Evolutionary conservation across 108 stramenopile genomes (phyloP).

Genomic region (Nannochloropsis gaditana): DNA sequence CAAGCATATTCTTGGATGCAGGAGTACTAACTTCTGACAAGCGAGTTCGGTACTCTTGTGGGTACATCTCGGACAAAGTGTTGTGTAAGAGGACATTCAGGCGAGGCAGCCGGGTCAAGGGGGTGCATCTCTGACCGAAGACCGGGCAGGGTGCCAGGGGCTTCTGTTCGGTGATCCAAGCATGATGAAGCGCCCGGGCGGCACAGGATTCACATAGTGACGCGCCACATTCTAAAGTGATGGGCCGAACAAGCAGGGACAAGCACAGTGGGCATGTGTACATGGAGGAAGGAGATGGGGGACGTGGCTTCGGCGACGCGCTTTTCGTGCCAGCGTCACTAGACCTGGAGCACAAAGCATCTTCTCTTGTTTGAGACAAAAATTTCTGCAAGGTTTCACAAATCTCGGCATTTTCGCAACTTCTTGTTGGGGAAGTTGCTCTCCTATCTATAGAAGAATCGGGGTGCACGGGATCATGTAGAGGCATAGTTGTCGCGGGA

Average conservation of each 20-base stretch:
- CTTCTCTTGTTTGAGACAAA: too few species aligned
- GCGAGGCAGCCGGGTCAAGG: background rate
- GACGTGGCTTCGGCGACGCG: background rate
- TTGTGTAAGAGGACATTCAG: conserved; percentile 13
- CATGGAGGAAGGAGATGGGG: background rate
- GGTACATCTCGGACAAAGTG: background rate
- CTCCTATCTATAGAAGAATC: too few species aligned
- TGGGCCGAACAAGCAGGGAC: background rate
- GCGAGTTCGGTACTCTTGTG: background rate
- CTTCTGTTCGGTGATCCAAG: background rate
- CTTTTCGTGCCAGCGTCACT: too few species aligned
- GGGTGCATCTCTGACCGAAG: background rate
- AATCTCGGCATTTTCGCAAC: too few species aligned
- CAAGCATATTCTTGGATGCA: background rate
- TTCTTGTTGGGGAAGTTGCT: too few species aligned
- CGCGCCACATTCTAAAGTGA: conserved; percentile 2
- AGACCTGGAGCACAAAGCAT: too few species aligned
- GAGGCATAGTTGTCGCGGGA: too few species aligned
- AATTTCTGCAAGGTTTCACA: too few species aligned
- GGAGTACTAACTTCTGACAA: background rate
- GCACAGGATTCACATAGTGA: conserved; percentile 4
- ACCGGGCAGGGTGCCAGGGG: background rate
- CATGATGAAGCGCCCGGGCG: background rate
- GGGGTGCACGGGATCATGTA: too few species aligned
- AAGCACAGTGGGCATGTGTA: background rate